Evolutionary conservation across 2,329 filamentous ascomycete species (phyloP).

Genomic region (Helminthosporium solani): DNA sequence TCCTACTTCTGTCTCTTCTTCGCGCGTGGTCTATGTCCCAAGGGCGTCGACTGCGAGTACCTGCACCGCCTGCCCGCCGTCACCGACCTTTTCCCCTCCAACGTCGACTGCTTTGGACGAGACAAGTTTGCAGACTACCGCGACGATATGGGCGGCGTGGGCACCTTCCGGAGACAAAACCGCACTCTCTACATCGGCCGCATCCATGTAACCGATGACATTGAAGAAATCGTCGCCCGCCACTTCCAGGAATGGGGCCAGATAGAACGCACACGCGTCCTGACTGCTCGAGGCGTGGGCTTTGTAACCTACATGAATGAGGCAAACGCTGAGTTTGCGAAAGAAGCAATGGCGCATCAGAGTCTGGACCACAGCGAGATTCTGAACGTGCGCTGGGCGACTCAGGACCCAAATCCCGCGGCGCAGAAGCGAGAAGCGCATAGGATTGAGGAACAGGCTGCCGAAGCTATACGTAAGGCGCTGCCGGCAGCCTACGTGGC

Average conservation of each 20-base stretch:
- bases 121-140: slow-evolving; percentile 92
- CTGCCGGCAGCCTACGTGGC: slow-evolving; percentile 88
- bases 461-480: slow-evolving; percentile 85
- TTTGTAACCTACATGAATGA: slow-evolving; percentile 96
- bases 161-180: slow-evolving; percentile 90
- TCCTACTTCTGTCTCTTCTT: slow-evolving; percentile 94
- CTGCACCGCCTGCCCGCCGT: slow-evolving; percentile 84
- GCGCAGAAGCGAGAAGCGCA: slow-evolving; percentile 89
- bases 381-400: slow-evolving; percentile 95
- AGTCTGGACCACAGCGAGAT: slow-evolving; percentile 87
- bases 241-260: slow-evolving; percentile 98
- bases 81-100: slow-evolving; percentile 88
- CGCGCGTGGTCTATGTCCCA: slow-evolving; percentile 76
- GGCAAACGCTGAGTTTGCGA: slow-evolving; percentile 45
- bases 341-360: slow-evolving; percentile 95
- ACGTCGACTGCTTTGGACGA: slow-evolving; percentile 91
- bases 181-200: slow-evolving; percentile 89
- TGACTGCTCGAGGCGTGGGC: slow-evolving; percentile 85
- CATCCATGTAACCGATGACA: slow-evolving; percentile 94
- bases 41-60: slow-evolving; percentile 91
- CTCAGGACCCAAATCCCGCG: slow-evolving; percentile 91
- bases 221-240: slow-evolving; percentile 90
- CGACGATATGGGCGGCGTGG: slow-evolving; percentile 97
- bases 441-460: slow-evolving; percentile 91
- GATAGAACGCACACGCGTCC: slow-evolving; percentile 80